Percentiles rank a stretch among this genome's conserved stretches.
phyloP scores from a whole-genome alignment of 2,329 filamentous ascomycete species.

The Penicillium sp. region DNA sequence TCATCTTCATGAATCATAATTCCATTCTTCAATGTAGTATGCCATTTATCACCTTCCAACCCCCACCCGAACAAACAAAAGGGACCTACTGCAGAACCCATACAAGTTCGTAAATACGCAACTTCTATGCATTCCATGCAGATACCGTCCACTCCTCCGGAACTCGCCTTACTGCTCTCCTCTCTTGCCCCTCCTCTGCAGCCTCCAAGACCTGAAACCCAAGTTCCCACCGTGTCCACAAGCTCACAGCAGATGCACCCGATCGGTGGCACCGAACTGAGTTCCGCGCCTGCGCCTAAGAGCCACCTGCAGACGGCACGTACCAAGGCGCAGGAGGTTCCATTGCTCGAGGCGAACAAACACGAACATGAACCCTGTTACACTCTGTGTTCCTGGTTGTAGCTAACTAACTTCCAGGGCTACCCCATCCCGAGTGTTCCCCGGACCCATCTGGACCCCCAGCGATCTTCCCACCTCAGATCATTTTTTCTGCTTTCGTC shows the following conservation, averaged over 20 bases:
- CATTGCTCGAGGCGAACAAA: constrained; percentile 8
- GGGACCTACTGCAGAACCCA: neutral
- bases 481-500: neutral
- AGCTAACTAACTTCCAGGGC: neutral
- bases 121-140: constrained; percentile 2
- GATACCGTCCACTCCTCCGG: neutral
- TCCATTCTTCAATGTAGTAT: too few species aligned
- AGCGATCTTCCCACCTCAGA: constrained; percentile 11
- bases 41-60: neutral
- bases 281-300: constrained; percentile 19
- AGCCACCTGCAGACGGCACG: constrained; percentile 20
- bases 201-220: neutral
- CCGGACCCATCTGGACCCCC: constrained; percentile 13
- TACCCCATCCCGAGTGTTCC: constrained; percentile 18
- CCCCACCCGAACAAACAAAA: neutral
- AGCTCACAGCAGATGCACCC: constrained; percentile 8
- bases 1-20: neutral
- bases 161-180: neutral
- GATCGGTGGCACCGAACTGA: constrained; percentile 2
- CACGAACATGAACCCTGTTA: constrained; percentile 21
- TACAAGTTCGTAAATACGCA: neutral
- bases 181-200: neutral
- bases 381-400: constrained; percentile 12
- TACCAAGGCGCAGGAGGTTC: constrained; percentile 13
- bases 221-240: neutral